Conservation (phyloP, 306 rosid species). For the Gillenia trifoliata region DNA sequence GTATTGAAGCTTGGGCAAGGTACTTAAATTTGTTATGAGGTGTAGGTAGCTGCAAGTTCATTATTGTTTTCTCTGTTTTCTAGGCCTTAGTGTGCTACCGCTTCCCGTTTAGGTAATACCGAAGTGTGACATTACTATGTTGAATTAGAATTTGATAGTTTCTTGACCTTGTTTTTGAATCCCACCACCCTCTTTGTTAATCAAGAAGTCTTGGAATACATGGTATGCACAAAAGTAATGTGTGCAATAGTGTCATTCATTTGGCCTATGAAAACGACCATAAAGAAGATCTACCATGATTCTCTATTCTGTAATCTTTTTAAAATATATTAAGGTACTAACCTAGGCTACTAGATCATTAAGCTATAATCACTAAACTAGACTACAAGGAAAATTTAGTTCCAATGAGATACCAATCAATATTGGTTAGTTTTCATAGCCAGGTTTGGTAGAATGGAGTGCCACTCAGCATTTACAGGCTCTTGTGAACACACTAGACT, state of each 20-base stretch:
- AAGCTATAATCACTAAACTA: background rate
- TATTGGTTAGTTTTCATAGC: background rate
- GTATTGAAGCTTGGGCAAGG: constrained; percentile 93
- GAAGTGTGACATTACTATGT: background rate
- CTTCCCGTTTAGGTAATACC: background rate
- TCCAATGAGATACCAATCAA: background rate
- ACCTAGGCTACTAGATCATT: background rate
- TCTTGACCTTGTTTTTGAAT: background rate
- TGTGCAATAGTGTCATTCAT: background rate
- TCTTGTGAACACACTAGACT: background rate
- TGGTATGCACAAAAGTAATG: background rate
- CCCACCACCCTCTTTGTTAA: background rate
- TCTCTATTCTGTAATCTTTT: background rate
- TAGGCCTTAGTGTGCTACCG: background rate
- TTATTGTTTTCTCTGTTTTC: background rate
- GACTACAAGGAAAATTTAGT: background rate
- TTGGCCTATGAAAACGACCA: background rate
- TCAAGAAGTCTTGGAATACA: background rate
- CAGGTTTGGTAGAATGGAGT: background rate
- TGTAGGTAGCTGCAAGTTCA: background rate
- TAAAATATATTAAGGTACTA: background rate
- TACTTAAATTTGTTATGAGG: constrained; percentile 5
- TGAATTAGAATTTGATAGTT: background rate
- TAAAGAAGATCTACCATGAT: background rate
- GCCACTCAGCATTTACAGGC: background rate